phyloP scores from a whole-genome alignment of 2,329 filamentous ascomycete genomes.

The Colletotrichum brevisporum region DNA sequence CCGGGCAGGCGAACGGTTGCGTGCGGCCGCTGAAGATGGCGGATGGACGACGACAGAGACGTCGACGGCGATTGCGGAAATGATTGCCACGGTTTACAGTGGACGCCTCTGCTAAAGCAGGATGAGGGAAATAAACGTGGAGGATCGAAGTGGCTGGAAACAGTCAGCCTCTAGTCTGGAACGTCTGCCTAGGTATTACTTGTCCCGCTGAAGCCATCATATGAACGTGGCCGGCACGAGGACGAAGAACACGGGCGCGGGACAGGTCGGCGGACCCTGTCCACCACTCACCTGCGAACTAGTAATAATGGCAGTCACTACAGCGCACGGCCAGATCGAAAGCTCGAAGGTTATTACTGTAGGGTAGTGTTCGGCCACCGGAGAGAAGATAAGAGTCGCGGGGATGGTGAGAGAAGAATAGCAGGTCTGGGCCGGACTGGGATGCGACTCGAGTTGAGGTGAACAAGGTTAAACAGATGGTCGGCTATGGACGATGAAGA shows the following conservation, averaged over 20 bases:
- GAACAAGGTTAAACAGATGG: neutral
- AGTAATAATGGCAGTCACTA: neutral
- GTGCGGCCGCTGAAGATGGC: slow-evolving; percentile 27
- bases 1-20: slow-evolving; percentile 12
- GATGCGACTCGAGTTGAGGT: slow-evolving; percentile 17
- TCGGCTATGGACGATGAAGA: neutral
- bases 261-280: slow-evolving; percentile 9
- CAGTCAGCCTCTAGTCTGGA: slow-evolving; percentile 22
- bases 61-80: slow-evolving; percentile 6
- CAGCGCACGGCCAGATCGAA: slow-evolving; percentile 1
- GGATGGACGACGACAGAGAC: neutral
- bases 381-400: slow-evolving; percentile 12
- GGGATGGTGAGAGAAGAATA: slow-evolving; percentile 23
- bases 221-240: slow-evolving; percentile 22
- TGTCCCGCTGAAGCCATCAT: slow-evolving; percentile 24
- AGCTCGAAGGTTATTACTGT: slow-evolving; percentile 9
- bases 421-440: neutral
- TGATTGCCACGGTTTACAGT: slow-evolving; percentile 1
- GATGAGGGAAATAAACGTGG: slow-evolving; percentile 10
- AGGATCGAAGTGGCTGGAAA: slow-evolving; percentile 21
- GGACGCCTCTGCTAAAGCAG: neutral
- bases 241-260: neutral
- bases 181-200: slow-evolving; percentile 5
- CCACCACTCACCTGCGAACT: slow-evolving; percentile 21
- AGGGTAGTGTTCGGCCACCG: slow-evolving; percentile 6